Evolutionary conservation across 371 early-diverging fungal genomes (phyloP).

Genomic region (Apophysomyces ossiformis): DNA sequence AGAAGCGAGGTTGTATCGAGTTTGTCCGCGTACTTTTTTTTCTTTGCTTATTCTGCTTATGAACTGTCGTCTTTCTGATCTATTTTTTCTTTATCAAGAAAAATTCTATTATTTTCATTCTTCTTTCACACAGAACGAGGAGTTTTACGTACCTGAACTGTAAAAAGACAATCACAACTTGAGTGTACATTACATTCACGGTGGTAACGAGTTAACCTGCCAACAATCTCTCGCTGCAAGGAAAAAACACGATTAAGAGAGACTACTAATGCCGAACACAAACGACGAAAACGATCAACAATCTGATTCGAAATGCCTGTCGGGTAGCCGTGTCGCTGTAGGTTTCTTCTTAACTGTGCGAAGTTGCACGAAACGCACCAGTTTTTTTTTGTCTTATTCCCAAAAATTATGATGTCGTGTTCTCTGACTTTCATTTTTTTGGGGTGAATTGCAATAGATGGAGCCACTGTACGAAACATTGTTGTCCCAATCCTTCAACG

Average conservation of each 20-base stretch:
- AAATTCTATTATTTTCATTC: not conserved
- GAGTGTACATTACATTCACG: slow-evolving; percentile 14
- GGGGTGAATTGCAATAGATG: slow-evolving; percentile 27
- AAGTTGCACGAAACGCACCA: slow-evolving; percentile 11
- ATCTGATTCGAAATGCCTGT: no score
- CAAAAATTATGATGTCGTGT: not conserved
- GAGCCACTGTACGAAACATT: slow-evolving; percentile 40
- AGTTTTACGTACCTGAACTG: slow-evolving; percentile 14
- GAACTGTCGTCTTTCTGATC: not conserved
- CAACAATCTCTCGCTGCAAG: slow-evolving; percentile 2
- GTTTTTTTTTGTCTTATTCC: no score
- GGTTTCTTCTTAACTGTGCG: not conserved
- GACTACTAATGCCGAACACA: slow-evolving; percentile 7
- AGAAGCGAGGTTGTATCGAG: slow-evolving; percentile 12
- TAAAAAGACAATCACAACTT: slow-evolving; percentile 12
- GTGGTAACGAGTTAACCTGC: slow-evolving; percentile 20
- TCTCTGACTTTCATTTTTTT: slow-evolving; percentile 9
- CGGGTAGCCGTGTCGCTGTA: slow-evolving; percentile 11
- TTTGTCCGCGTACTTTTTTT: not conserved
- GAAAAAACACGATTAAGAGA: slow-evolving; percentile 1
- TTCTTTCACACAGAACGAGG: not conserved
- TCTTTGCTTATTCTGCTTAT: not conserved
- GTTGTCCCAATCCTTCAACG: slow-evolving; percentile 36
- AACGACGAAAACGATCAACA: slow-evolving; percentile 6
- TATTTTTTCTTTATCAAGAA: not conserved